Evolutionary conservation across 305 asterid genomes (phyloP).

Genomic region (Solanum aculeatissimum): DNA sequence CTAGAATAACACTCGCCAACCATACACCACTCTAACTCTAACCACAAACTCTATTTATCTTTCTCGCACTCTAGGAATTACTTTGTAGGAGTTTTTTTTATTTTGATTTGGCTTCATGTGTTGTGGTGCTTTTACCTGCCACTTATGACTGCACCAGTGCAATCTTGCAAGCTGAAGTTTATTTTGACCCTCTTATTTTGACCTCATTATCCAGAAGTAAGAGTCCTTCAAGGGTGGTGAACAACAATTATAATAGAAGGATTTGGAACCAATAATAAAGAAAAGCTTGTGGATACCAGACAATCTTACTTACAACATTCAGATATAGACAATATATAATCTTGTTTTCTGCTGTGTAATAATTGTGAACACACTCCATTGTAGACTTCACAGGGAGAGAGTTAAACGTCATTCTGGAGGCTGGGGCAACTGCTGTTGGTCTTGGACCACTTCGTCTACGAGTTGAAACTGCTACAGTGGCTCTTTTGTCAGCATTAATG

Average conservation of each 20-base stretch:
- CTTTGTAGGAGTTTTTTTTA: not conserved
- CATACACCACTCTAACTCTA: not conserved
- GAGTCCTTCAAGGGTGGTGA: not conserved
- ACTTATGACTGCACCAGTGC: not conserved
- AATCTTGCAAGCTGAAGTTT: not conserved
- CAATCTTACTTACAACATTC: not conserved
- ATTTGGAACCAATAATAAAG: not conserved
- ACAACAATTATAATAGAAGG: not conserved
- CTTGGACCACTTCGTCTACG: conserved; percentile 90
- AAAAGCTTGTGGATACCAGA: not conserved
- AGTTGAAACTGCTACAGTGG: conserved; percentile 84
- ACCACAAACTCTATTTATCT: not conserved
- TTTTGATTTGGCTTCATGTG: not conserved
- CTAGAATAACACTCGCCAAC: not conserved
- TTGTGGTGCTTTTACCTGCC: not conserved
- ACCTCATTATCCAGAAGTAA: not conserved
- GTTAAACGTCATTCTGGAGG: conserved; percentile 45
- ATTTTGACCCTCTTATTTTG: not conserved
- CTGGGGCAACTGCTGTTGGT: conserved; percentile 69
- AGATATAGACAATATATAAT: not conserved
- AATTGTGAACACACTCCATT: not conserved
- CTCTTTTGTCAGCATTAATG: conserved; percentile 73
- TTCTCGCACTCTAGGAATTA: not conserved
- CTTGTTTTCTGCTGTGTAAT: not conserved
- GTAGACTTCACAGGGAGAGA: conserved; percentile 75